These are phyloP conservation scores for Geranomyces michiganensis DNA, from an alignment of 192 early-diverging fungal genomes.

Conservation along the genomic window DNA sequence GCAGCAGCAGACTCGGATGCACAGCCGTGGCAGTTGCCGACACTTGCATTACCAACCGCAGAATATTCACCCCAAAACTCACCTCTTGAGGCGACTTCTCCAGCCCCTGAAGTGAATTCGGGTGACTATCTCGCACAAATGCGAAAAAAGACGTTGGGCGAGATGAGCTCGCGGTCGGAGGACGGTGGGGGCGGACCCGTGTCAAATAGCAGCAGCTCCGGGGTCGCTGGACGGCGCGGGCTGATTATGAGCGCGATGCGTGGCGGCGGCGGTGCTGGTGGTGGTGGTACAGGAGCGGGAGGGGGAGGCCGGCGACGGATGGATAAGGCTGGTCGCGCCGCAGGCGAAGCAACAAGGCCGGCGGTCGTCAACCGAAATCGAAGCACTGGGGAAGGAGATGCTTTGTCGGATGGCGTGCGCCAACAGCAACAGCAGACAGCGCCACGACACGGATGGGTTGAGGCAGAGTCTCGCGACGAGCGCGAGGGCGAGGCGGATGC, in stretches of 20 bases:
- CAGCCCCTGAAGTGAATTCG: neutral
- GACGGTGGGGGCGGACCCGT: neutral
- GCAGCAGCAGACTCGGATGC: neutral
- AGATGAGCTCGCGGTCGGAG: neutral
- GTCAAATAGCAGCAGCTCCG: neutral
- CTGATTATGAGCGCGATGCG: constrained; percentile 4
- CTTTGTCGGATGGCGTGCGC: no score
- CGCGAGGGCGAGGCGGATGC: no score
- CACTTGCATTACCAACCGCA: no score
- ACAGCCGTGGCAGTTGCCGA: neutral
- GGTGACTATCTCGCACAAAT: constrained; percentile 7
- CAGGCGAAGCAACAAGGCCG: no score
- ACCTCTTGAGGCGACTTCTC: neutral
- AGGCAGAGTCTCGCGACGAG: no score
- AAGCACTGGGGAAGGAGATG: no score
- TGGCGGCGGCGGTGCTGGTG: neutral
- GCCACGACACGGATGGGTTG: no score
- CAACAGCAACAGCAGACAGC: no score
- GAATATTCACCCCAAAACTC: neutral
- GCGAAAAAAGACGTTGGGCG: constrained; percentile 2
- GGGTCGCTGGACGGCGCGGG: neutral
- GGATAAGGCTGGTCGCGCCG: no score
- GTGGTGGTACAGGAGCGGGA: no score
- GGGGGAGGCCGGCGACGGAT: no score
- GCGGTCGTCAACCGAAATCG: no score